Evolutionary conservation across 768 basidiomycete species (phyloP).

Genomic region (Lepiota venenata): DNA sequence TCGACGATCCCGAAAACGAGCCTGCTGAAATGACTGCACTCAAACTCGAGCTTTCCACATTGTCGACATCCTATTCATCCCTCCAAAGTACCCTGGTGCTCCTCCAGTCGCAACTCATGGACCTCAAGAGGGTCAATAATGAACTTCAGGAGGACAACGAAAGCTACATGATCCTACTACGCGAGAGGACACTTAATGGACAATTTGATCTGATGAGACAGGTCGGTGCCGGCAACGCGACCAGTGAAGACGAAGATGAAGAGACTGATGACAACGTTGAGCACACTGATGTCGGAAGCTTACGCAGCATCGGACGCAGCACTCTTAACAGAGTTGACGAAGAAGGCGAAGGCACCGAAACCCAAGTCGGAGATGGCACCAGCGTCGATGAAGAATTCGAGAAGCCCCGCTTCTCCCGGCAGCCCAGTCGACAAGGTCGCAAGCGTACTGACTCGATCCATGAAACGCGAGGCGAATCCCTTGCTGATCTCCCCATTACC

Average conservation of each 20-base stretch:
- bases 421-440: conserved; percentile 41
- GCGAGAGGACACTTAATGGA: conserved; percentile 89
- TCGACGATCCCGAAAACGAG: conserved; percentile 66
- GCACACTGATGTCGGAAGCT: conserved; percentile 49
- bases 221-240: conserved; percentile 46
- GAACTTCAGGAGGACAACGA: conserved; percentile 95
- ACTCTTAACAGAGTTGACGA: conserved; percentile 65
- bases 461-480: conserved; percentile 70
- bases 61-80: conserved; percentile 82
- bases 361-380: conserved; percentile 28
- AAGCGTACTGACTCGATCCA: conserved; percentile 52
- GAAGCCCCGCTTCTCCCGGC: conserved; percentile 38
- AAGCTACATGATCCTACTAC: conserved; percentile 89
- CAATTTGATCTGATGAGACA: conserved; percentile 77
- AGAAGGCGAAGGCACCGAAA: conserved; percentile 42
- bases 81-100: conserved; percentile 83
- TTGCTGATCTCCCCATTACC: conserved; percentile 83
- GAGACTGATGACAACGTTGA: conserved; percentile 37
- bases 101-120: conserved; percentile 79
- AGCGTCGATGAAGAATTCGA: conserved; percentile 28
- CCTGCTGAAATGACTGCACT: conserved; percentile 88
- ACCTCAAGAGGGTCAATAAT: conserved; percentile 85
- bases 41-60: conserved; percentile 78
- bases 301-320: conserved; percentile 54
- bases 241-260: conserved; percentile 36